Evolutionary conservation across 2,329 filamentous ascomycete genomes (phyloP).

Genomic region (Leptosphaerulina australis): DNA sequence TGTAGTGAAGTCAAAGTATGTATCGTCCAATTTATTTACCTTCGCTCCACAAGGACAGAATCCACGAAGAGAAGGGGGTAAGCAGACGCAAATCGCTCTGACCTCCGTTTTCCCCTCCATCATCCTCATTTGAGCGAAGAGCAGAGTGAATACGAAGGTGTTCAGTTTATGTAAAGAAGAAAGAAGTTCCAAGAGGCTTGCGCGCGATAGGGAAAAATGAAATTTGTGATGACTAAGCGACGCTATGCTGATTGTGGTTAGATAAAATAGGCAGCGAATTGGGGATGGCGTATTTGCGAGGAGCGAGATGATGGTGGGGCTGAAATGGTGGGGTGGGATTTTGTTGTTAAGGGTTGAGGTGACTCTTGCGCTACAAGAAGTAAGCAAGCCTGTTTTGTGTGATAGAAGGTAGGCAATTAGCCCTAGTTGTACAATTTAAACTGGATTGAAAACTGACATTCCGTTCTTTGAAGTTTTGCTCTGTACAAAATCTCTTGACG

Average conservation of each 20-base stretch:
- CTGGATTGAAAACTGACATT: constrained; percentile 13
- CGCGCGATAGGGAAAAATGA: constrained; percentile 25
- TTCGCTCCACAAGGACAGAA: constrained; percentile 48
- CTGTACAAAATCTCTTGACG: constrained; percentile 7
- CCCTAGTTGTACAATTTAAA: background rate
- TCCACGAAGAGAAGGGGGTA: constrained; percentile 61
- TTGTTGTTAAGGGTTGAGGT: constrained; percentile 6
- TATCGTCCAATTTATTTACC: constrained; percentile 56
- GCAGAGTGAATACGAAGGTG: constrained; percentile 70
- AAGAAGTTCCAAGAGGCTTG: constrained; percentile 33
- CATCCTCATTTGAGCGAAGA: constrained; percentile 62
- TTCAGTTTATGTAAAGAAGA: constrained; percentile 50
- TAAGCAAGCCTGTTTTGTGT: constrained; percentile 1
- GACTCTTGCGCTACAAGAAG: constrained; percentile 6
- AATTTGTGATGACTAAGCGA: constrained; percentile 37
- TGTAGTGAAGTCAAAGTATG: no score
- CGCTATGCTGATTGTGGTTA: constrained; percentile 20
- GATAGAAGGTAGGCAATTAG: background rate
- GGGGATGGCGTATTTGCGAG: constrained; percentile 22
- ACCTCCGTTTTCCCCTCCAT: constrained; percentile 74
- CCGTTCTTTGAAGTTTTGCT: constrained; percentile 17
- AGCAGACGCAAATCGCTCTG: constrained; percentile 60
- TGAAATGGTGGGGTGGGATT: constrained; percentile 13
- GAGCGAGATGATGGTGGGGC: constrained; percentile 15
- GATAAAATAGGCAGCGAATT: constrained; percentile 21